Evolutionary conservation across 1,139 yeast species (phyloP), one percentile per base, ranked within the genome.

Genomic region (Kodamaea arcana): DNA sequence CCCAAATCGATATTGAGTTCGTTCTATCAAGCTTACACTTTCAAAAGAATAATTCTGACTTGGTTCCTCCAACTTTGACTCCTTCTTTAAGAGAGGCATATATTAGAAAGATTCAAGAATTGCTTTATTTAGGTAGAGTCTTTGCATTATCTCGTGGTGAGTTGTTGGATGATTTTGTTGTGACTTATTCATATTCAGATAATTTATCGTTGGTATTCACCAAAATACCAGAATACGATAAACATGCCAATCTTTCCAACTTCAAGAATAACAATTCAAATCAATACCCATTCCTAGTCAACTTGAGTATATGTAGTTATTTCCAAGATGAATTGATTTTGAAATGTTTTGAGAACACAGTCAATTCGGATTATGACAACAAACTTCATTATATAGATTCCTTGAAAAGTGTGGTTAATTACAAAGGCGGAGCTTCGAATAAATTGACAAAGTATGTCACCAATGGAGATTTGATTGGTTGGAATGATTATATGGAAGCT

Each of bases 301-400:
- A 70, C 29, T 62, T 90, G 15, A 86, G 92, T 24, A 68, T 75
- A 1, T 69, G 74, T 24, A 70, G 61, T 1, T 78, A 42, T 64
- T 85, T 81, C 54, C 65, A 70, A 30, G 94, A 84, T 46, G 78
- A 76, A 33, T 59, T 75, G 29, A 67, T 88, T 10, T 71, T 77
- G 23, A 68, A 69, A 30, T 75, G 87, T 37, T 90, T 79, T 55
- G 80, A 80, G 31, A 59, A 62, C 6, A 75, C 82, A 20, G 56
- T 67, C 1, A 48, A 52, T 1, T 58, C 76, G 7, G 95, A 88
- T 52, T 71, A 75, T 0, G 46, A 38, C 0, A 73, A 79, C 44
- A 56, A 62, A 4, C 75, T 87, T 5, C 60, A 69, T 31, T 88
- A 87, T 47, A 79, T 83, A 38, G 97, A 90, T 53, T 78, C 87